phyloP scores from a whole-genome alignment of 2,329 filamentous ascomycete genomes.

The Clarireedia hainanense region DNA sequence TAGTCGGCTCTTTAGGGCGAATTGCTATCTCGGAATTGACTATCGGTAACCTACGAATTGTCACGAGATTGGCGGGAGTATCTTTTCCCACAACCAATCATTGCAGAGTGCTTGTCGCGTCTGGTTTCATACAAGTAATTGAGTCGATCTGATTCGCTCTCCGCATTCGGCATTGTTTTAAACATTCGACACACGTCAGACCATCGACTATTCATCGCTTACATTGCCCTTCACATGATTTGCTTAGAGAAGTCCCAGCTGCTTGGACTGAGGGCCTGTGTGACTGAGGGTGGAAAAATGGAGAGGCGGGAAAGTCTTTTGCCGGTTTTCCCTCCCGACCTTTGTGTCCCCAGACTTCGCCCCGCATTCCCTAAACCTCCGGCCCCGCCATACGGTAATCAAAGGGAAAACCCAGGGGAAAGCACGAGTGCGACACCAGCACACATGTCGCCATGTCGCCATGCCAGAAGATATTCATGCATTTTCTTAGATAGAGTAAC shows the following conservation, averaged over 20 bases:
- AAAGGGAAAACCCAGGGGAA: neutral
- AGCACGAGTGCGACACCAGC: neutral
- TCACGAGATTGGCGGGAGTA: conserved; percentile 2
- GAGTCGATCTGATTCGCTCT: neutral
- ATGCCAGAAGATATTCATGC: neutral
- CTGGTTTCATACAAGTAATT: neutral
- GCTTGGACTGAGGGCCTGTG: neutral
- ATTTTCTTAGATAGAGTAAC: neutral
- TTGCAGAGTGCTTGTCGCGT: neutral
- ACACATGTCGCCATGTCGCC: neutral
- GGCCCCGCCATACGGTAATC: neutral
- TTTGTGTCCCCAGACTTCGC: neutral
- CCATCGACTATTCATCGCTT: neutral
- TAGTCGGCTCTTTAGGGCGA: conserved; percentile 7
- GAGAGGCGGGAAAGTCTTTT: conserved; percentile 7
- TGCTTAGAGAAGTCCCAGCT: neutral
- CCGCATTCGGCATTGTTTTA: neutral
- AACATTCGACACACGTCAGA: neutral
- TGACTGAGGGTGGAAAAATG: no score
- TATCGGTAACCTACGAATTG: neutral
- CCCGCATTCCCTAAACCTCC: neutral
- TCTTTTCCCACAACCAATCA: neutral
- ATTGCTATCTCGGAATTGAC: neutral
- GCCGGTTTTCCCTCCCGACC: neutral
- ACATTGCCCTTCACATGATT: neutral